Evolutionary conservation across 192 early-diverging fungal species (phyloP), one percentile per base, ranked within the genome.

Genomic region (Chytriomyces hyalinus): DNA sequence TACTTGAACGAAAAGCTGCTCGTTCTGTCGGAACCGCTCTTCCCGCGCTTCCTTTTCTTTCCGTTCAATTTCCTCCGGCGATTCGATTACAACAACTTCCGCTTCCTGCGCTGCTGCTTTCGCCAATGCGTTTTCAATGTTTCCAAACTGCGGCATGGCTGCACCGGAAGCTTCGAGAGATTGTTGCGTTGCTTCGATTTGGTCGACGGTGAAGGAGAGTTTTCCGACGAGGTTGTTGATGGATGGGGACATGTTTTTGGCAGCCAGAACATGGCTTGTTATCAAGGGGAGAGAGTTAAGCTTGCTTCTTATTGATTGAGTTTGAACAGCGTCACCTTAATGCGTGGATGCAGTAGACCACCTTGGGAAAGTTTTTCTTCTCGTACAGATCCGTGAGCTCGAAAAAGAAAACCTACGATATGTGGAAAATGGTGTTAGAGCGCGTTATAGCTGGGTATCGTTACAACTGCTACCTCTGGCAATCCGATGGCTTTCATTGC

Each of bases 291-390:
- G 17, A 72, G 62, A 63, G 77, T 61, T 49, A 15, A 28, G 22
- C 5, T 13, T 66, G 22, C 63, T 11, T 62, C 17, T 11, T 4
- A 22, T 45, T 11, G 9, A 26, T 44, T 81, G 20, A 20, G 10
- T 11, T 1, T 24, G 47, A 68, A 1, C 15, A 77, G 9, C 1
- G 6, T 36, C 81, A 93, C 92, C 92, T 95, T 49, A 98, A 86
- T 10, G 96, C 96, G 75, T 98, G 96, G 80, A 99, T 93, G 83
- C 96, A 98, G 81, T 97, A 97, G 76, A 99, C 96, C 24, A 99
- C 98, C 79, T 95, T 95, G 9, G 98, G 98, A 78, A 99, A 94
- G 79, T 99, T 99, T 77, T 98, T 99, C 83, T 95, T 94, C 77
- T 99, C 97, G 84, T 98, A 99, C 60, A 98, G 80, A 81, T 99